Base-by-base conservation (phyloP, 2,329 filamentous ascomycete genomes). In the Diaporthe citriasiana region DNA sequence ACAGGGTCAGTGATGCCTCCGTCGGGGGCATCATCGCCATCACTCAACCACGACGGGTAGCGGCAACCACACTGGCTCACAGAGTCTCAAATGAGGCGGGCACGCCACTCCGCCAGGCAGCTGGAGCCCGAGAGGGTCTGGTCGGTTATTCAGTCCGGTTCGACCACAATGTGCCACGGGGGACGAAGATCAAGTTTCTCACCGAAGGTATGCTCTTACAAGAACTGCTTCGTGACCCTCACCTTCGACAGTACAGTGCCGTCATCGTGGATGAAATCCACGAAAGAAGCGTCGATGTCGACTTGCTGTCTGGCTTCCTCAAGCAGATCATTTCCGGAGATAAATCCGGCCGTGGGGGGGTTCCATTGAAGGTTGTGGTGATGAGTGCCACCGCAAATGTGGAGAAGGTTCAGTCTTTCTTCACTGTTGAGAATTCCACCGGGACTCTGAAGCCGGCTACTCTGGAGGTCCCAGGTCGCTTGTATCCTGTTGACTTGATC, bases 381-480 rank as follows among this genome's bases (percentile, higher is more conserved):
- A 99, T 99, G 97, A 98, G 95, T 87, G 97, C 97, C 66, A 99
- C 97, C 9, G 94, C 95, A 50, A 94, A 98, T 82, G 92, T 98
- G 73, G 92, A 96, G 75, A 91, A 89, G 72, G 91, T 98, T 42
- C 88, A 90, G 56, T 85, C 86, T 0, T 98, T 98, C 82, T 98
- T 98, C 84, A 59, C 70, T 51, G n/a, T 51, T 71, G 40, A 65
- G 38, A 47, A 50, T 7, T 56, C 57, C 4, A 78, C 42, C 72
- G 74, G 50, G 73, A 72, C 42, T 50, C 59, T 8, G 73, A 78
- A 47, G 75, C 72, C 71, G 2, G 72, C 77, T 1, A 82, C 85
- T 38, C 90, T 83, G 68, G 91, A 92, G 78, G 95, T 98, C 71
- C 92, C 95, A 82, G 97, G 97, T 53, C 92, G 96, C 13, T 95